These are phyloP conservation scores for Byssothecium circinans DNA, from an alignment of 2,329 filamentous ascomycete species.

Conservation along the genomic window DNA sequence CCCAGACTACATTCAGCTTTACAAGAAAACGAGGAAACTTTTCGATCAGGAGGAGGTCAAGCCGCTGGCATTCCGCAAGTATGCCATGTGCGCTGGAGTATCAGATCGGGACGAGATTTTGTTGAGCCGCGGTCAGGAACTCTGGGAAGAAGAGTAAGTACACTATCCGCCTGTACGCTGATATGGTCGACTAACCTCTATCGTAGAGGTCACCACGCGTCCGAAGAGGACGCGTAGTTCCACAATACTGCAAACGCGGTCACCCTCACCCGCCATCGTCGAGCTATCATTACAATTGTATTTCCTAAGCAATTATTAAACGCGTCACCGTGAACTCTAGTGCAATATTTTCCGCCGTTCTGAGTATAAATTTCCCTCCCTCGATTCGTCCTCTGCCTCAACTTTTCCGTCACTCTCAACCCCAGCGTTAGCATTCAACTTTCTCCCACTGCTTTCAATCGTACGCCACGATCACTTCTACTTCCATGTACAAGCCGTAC, in stretches of 20 bases:
- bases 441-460: too few relatives aligned
- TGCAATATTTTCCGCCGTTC: too few relatives aligned
- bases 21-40: slow-evolving; percentile 12
- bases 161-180: not conserved
- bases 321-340: too few relatives aligned
- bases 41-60: slow-evolving; percentile 12
- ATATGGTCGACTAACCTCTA: not conserved
- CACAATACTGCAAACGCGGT: not conserved
- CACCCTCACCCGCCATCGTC: too few relatives aligned
- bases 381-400: too few relatives aligned
- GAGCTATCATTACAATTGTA: too few relatives aligned
- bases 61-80: slow-evolving; percentile 11
- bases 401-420: too few relatives aligned
- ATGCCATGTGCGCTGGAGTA: slow-evolving; percentile 7
- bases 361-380: too few relatives aligned
- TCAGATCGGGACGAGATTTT: not conserved
- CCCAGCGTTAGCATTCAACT: too few relatives aligned
- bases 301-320: too few relatives aligned
- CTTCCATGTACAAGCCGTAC: too few relatives aligned
- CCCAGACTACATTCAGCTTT: slow-evolving; percentile 12
- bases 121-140: slow-evolving; percentile 4
- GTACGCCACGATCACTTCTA: too few relatives aligned
- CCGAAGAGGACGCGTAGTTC: slow-evolving; percentile 2
- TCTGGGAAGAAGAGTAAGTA: slow-evolving; percentile 14
- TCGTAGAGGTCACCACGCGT: slow-evolving; percentile 1